Evolutionary conservation across 1,139 yeast genomes (phyloP), one percentile per base, ranked within the genome.

Genomic region (Debaryomyces robertsiae): DNA sequence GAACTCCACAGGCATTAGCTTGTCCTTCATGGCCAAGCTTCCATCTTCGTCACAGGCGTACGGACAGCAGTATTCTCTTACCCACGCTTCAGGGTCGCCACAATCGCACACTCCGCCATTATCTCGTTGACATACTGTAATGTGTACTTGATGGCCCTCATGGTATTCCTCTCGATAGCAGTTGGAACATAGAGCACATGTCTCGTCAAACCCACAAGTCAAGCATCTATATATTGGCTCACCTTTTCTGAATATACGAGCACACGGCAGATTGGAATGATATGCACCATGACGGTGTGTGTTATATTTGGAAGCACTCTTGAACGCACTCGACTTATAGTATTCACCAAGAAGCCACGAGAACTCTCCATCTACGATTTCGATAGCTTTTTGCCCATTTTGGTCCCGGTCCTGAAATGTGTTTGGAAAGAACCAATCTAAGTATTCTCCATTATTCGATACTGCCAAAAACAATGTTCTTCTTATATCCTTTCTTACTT

Each of bases 51-150:
- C 45, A 1, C 46, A 35, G 1, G 61, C 58, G 45, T 56, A 62
- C 4, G 65, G 67, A 43, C 83, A 79, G 7, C 52, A 46, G 37
- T 67, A 60, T 2, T 68, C 60, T 27, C 58, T 57, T 2, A 65
- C 65, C 78, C 82, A 79, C 2, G 83, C 83, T 50, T 77, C 82
- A 0, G 81, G 81, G 50, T 79, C 84, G 2, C 84, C 83, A 56
- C 84, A 79, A 49, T 79, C 84, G 55, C 84, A 79, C 4, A 90
- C 90, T 1, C 97, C 97, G 3, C 96, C 96, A 48, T 83, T 85
- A 46, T 89, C 95, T 39, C 93, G 68, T 42, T 79, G 82, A 40
- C 91, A 83, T 10, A 89, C 81, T 30, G 82, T 77, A 11, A 86
- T 79, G 40, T 84, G 81, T 10, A 87, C 84, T 33, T 82, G 79